Evolutionary conservation across 2,329 filamentous ascomycete genomes (phyloP), one percentile per base, ranked within the genome.

Genomic region (Aspergillus pseudoterreus): DNA sequence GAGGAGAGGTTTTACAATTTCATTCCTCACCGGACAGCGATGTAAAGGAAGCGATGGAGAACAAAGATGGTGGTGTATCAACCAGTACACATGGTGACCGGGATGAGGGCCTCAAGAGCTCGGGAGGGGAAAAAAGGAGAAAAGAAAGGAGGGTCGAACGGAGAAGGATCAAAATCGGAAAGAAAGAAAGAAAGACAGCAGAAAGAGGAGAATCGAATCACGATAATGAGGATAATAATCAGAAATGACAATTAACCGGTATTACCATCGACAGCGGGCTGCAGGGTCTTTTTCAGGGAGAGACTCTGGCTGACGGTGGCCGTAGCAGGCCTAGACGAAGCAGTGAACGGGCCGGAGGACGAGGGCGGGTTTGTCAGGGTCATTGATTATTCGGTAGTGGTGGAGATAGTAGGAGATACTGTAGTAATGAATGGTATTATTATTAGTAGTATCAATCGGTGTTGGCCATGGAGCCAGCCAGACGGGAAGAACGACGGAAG

Each of bases 211-310:
- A 24, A 9, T 30, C 27, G 24, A 24, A 30, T 30, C 27, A 30
- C 27, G 27, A 30, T 30, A 30, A 17, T 49, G 38, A 12, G 38
- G 36, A 42, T 15, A 9, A 27, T 19, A 30, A 46, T 41, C 46
- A 52, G 50, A 56, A 56, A 54, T 53, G 49, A 53, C 53, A 42
- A 58, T 53, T 55, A 56, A 57, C 45, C 53, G 49, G 56, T 65
- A 68, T 73, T 74, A 77, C 74, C 74, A 66, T 76, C 74, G 58
- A 74, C 71, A 61, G 68, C 65, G 56, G 70, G 66, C 64, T 75
- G 73, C 49, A 74, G 64, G 56, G 62, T 71, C 62, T 72, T 70
- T 64, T 75, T 76, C 57, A 71, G 61, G 52, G 63, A 66, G 57
- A 68, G 63, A 57, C 63, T 69, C 53, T 65, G 63, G 56, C 60